Base-by-base conservation (phyloP, 2,329 filamentous ascomycete genomes). In the Fusarium decemcellulare region DNA sequence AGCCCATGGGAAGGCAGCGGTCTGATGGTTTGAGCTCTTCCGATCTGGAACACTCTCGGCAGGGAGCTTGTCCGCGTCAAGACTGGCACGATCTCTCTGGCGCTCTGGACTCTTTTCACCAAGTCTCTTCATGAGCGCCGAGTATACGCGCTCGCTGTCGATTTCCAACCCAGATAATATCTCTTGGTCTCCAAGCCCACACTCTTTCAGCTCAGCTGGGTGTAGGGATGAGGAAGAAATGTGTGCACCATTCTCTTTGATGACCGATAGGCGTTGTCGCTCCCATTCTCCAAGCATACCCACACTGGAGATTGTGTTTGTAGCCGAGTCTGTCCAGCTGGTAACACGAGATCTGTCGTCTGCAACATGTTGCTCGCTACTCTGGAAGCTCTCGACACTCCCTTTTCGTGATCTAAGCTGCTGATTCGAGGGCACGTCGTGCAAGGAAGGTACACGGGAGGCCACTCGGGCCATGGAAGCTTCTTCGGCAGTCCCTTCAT, bases 291-390 rank as follows among this genome's bases (percentile, higher is more conserved):
- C 79, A 58, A 74, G 74, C 6, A 52, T 61, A 16, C 62, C 79
- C 46, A 84, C 62, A 76, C 79, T 88, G 7, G 84, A 78, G 4
- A 87, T 85, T 4, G 87, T 89, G 60, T 85, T 85, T 2, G 84
- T 83, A 2, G 87, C 88, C 0, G 91, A 92, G 65, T 89, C 88
- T 6, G 87, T 87, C 92, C 92, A 93, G 76, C 91, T 94, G 2
- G 91, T 93, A 53, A 93, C 88, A 23, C 91, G 82, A n/a, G 90
- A 92, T 68, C 82, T 87, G 18, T 88, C 85, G 40, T 87, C 85
- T 14, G 78, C 81, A 1, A 72, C 73, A 53, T 78, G 79, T 42
- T 76, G 78, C 37, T 77, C 77, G 7, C 82, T 81, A 56, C 80
- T 84, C 23, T 69, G 71, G 3, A 86, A 68, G 63, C 84, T 89